Evolutionary conservation across 805 yeast species (phyloP).

Genomic region (Lipomyces spencermartinsiae): DNA sequence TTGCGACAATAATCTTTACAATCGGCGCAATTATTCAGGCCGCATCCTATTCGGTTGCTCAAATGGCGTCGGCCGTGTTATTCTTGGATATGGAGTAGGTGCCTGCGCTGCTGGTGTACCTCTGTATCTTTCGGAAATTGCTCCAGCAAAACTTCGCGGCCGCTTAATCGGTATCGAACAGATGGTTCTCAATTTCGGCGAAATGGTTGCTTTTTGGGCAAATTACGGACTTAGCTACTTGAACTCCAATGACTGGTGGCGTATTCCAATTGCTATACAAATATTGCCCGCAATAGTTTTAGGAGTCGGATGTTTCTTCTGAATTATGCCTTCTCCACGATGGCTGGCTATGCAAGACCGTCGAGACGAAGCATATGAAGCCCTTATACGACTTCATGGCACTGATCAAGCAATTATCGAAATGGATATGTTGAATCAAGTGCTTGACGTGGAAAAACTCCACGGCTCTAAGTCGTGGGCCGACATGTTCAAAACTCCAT

Average conservation of each 20-base stretch:
- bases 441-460: too few relatives aligned
- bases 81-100: slow-evolving; percentile 62
- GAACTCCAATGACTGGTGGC: slow-evolving; percentile 48
- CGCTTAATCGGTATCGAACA: slow-evolving; percentile 55
- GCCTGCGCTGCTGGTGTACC: slow-evolving; percentile 54
- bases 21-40: slow-evolving; percentile 42
- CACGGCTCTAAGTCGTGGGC: not conserved
- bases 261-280: slow-evolving; percentile 68
- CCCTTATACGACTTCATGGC: not conserved
- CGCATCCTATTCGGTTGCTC: slow-evolving; percentile 41
- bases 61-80: slow-evolving; percentile 49
- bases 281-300: slow-evolving; percentile 58
- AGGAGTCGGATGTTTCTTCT: slow-evolving; percentile 54
- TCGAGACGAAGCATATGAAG: slow-evolving; percentile 56
- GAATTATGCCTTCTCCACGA: slow-evolving; percentile 62
- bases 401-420: too few relatives aligned
- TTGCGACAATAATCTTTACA: slow-evolving; percentile 9
- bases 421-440: too few relatives aligned
- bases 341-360: slow-evolving; percentile 64
- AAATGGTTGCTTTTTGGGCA: slow-evolving; percentile 58
- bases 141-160: slow-evolving; percentile 80
- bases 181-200: slow-evolving; percentile 58
- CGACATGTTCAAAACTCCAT: slow-evolving; percentile 20
- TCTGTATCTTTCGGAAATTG: slow-evolving; percentile 71
- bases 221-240: slow-evolving; percentile 61